phyloP scores from a whole-genome alignment of 768 basidiomycete genomes.

The Tulasnella sp. region DNA sequence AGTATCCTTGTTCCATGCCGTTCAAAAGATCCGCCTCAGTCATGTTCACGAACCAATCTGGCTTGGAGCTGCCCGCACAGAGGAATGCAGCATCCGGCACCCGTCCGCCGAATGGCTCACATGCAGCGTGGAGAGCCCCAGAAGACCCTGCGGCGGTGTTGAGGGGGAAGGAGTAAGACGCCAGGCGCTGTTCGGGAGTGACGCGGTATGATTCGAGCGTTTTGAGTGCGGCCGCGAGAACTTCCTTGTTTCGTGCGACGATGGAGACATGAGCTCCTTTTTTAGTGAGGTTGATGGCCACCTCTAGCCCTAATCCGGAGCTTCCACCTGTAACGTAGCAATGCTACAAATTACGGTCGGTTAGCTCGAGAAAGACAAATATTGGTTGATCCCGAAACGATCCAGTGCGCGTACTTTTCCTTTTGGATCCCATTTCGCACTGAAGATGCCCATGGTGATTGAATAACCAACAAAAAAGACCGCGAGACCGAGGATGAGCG shows the following conservation, averaged over 20 bases:
- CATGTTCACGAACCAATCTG: conserved; percentile 66
- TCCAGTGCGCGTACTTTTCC: conserved; percentile 30
- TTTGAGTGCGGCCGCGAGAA: conserved; percentile 47
- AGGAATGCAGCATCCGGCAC: conserved; percentile 68
- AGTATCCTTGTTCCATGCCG: conserved; percentile 49
- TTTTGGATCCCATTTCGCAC: conserved; percentile 39
- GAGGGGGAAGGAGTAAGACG: conserved; percentile 56
- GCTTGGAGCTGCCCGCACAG: conserved; percentile 64
- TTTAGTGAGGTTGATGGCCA: conserved; percentile 53
- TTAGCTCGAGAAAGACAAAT: neutral
- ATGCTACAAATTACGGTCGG: conserved; percentile 43
- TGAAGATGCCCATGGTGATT: conserved; percentile 12
- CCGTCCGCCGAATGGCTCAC: conserved; percentile 39
- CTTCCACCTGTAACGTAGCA: conserved; percentile 80
- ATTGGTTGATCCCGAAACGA: neutral
- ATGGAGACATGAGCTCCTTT: conserved; percentile 78
- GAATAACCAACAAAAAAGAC: too few relatives aligned
- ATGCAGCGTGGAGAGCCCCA: conserved; percentile 52
- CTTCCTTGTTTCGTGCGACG: conserved; percentile 61
- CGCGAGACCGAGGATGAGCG: too few relatives aligned
- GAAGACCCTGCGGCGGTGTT: conserved; percentile 40
- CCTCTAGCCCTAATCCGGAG: conserved; percentile 63
- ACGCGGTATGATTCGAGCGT: conserved; percentile 48
- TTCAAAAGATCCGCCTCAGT: conserved; percentile 42
- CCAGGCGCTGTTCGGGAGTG: conserved; percentile 46